phyloP scores from a whole-genome alignment of 345 rosid genomes.

The Euphorbia lathyris region DNA sequence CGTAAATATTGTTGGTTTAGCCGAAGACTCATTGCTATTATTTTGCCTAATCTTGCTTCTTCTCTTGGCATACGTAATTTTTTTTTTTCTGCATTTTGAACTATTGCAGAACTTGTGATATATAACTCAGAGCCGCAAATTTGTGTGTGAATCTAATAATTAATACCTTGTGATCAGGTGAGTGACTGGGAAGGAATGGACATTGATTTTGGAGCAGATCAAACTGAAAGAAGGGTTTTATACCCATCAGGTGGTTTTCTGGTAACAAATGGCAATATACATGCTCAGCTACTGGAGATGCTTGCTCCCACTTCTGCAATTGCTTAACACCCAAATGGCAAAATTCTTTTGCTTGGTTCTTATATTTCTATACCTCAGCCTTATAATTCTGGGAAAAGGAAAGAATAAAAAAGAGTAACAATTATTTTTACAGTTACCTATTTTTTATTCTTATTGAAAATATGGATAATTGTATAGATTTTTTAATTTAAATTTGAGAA shows the following conservation, averaged over 20 bases:
- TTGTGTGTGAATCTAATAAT: neutral
- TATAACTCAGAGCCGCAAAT: neutral
- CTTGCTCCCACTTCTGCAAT: conserved; percentile 39
- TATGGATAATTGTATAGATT: neutral
- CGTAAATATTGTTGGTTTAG: neutral
- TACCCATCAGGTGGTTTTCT: conserved; percentile 63
- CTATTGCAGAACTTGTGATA: neutral
- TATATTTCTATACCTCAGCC: neutral
- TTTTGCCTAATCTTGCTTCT: neutral
- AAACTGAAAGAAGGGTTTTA: conserved; percentile 51
- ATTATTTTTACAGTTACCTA: too few species aligned
- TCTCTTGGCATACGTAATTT: neutral
- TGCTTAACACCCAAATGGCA: conserved; percentile 21
- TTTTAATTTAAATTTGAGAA: neutral
- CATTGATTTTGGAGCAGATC: conserved; percentile 55
- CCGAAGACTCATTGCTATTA: neutral
- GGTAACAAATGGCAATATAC: conserved; percentile 55
- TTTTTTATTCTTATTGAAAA: neutral
- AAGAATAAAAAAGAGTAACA: neutral
- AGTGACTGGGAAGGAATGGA: conserved; percentile 71
- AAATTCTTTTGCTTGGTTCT: too few species aligned
- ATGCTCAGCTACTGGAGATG: conserved; percentile 46
- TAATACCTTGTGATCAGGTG: conserved; percentile 35
- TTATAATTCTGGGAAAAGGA: neutral
- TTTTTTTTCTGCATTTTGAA: neutral